phyloP scores from a whole-genome alignment of 2,329 filamentous ascomycete genomes.

The Ilyonectria destructans region DNA sequence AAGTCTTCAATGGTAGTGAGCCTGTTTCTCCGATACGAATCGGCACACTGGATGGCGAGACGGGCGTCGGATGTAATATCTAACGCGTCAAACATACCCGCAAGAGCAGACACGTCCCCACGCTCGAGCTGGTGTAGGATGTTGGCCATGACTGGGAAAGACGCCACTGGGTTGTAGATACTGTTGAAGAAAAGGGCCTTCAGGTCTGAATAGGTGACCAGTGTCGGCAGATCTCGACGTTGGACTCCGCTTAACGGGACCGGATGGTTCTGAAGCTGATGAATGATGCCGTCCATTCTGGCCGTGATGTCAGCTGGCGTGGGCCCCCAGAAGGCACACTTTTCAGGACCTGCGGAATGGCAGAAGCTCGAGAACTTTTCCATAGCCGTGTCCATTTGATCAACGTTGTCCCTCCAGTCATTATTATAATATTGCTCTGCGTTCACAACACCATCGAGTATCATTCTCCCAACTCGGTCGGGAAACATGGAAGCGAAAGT shows the following conservation, averaged over 20 bases:
- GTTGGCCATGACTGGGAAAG: slow-evolving; percentile 50
- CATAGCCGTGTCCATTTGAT: slow-evolving; percentile 44
- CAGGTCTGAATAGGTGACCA: slow-evolving; percentile 52
- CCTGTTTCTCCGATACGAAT: slow-evolving; percentile 51
- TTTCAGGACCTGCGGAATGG: slow-evolving; percentile 46
- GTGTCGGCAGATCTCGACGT: slow-evolving; percentile 30
- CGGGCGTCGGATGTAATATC: slow-evolving; percentile 37
- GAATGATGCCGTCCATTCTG: slow-evolving; percentile 47
- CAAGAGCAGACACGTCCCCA: slow-evolving; percentile 49
- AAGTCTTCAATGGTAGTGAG: slow-evolving; percentile 46
- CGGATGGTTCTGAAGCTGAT: slow-evolving; percentile 47
- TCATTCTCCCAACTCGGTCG: slow-evolving; percentile 55
- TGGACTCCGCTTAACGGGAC: slow-evolving; percentile 44
- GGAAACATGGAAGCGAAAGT: slow-evolving; percentile 59
- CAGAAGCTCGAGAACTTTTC: slow-evolving; percentile 42
- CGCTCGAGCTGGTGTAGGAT: slow-evolving; percentile 46
- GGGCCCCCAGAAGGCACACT: slow-evolving; percentile 52
- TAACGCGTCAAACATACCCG: slow-evolving; percentile 37
- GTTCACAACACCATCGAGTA: slow-evolving; percentile 53
- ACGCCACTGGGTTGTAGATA: slow-evolving; percentile 42
- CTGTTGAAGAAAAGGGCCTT: slow-evolving; percentile 47
- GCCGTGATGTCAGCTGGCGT: slow-evolving; percentile 46
- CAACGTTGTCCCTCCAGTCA: slow-evolving; percentile 42
- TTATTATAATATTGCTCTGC: slow-evolving; percentile 47
- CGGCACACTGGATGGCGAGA: slow-evolving; percentile 48